Evolutionary conservation across 2,329 filamentous ascomycete genomes (phyloP), one percentile per base, ranked within the genome.

Genomic region (Penicillium sp.): DNA sequence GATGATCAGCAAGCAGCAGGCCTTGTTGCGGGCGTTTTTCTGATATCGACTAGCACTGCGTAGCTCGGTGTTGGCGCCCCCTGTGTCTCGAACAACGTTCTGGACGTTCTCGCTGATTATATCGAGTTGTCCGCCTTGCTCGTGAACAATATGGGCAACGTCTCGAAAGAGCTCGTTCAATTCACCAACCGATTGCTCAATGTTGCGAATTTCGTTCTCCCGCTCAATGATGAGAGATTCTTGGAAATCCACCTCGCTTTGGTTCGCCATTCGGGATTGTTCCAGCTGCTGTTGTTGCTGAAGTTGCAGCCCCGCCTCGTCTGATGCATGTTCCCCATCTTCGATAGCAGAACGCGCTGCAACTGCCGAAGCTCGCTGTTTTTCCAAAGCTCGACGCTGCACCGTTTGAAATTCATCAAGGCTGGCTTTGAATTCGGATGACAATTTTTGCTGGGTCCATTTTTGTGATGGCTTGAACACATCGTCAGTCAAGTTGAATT

Each of bases 211-310:
- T 74, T 98, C 93, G 48, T 89, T 84, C 70, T 98, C 93, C 46
- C 94, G 90, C 76, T 98, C 91, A 52, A 94, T 85, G 64, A 98
- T 98, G 49, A 98, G 76, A 12, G 86, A 84, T 59, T 98, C 93
- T 66, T 98, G 93, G 73, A 96, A 98, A 66, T 98, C 91, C 38
- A 98, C 93, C 65, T 98, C 94, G 59, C 89, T 85, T 68, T 98
- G 93, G 27, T 88, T 81, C 1, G 90, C 93, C 7, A 97, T 78
- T 47, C 88, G 87, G 9, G 86, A 76, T 58, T 90, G 81, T 58
- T 93, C 84, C 61, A 91, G 74, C 55, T 90, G 79, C 59, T 86
- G 79, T 63, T 86, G 83, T 54, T 82, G 77, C 39, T 82, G 77
- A 53, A 82, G 79, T 41, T 78, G 76, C 46, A 69, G 71, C 38